Evolutionary conservation across 306 rosid species (phyloP).

Genomic region (Vigna trinervia): DNA sequence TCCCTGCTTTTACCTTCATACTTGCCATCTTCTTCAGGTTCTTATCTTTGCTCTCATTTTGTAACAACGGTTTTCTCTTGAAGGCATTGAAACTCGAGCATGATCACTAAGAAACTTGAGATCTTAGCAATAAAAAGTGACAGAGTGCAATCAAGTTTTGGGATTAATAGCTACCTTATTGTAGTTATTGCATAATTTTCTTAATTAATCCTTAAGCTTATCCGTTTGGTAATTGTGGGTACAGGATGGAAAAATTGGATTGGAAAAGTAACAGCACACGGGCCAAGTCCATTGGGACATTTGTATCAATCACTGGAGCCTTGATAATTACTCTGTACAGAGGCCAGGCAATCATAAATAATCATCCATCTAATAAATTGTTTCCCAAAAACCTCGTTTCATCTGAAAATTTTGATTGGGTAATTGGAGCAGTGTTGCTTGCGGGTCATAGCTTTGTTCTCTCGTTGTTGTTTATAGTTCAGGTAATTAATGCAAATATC

Average conservation of each 20-base stretch:
- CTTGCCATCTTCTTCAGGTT: constrained; percentile 25
- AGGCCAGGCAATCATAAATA: constrained; percentile 14
- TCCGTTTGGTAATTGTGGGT: background rate
- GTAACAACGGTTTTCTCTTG: background rate
- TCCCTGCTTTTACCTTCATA: constrained; percentile 32
- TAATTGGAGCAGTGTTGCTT: constrained; percentile 8
- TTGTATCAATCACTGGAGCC: constrained; percentile 23
- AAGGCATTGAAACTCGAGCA: background rate
- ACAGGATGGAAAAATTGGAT: constrained; percentile 29
- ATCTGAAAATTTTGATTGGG: constrained; percentile 24
- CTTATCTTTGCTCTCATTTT: background rate
- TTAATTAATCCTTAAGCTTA: background rate
- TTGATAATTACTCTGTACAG: constrained; percentile 7
- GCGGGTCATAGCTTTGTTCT: constrained; percentile 24
- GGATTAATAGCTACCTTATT: background rate
- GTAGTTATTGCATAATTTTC: background rate
- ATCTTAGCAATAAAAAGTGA: background rate
- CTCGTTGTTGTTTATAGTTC: constrained; percentile 7
- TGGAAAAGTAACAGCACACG: constrained; percentile 12
- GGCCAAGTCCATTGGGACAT: constrained; percentile 21
- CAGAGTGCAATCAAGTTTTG: background rate
- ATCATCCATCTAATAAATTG: background rate
- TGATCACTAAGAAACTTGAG: background rate
- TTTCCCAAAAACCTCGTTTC: background rate
- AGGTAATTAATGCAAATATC: background rate